Percentiles rank a stretch among this genome's conserved stretches.
phyloP scores from a whole-genome alignment of 768 basidiomycete species.

The Postia placenta region DNA sequence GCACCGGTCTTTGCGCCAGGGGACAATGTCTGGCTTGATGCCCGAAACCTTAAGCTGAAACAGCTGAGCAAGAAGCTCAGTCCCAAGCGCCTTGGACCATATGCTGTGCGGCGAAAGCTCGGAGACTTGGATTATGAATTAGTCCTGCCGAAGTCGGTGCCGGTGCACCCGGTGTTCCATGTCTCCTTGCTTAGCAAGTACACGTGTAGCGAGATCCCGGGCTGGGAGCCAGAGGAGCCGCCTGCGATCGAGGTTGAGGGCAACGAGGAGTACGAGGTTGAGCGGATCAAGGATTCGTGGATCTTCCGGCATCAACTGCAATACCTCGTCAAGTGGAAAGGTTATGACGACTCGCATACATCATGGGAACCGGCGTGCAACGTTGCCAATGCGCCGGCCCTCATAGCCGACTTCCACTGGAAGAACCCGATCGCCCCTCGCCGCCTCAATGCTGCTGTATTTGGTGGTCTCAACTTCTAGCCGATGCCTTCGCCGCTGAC shows the following conservation, averaged over 20 bases:
- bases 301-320: neutral
- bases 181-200: conserved; percentile 24
- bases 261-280: neutral
- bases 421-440: conserved; percentile 23
- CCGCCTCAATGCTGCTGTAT: conserved; percentile 18
- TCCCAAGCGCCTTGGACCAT: conserved; percentile 2
- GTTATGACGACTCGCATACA: neutral
- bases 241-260: neutral
- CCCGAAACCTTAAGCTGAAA: conserved; percentile 32
- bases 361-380: neutral
- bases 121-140: conserved; percentile 23
- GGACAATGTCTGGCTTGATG: conserved; percentile 32
- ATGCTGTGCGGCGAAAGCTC: conserved; percentile 1
- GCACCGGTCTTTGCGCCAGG: conserved; percentile 19
- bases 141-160: conserved; percentile 26
- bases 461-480: neutral
- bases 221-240: neutral
- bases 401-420: conserved; percentile 29
- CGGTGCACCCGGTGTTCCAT: conserved; percentile 34
- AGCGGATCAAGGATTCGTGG: neutral
- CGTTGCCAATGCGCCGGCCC: conserved; percentile 6
- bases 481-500: neutral
- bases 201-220: neutral
- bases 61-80: conserved; percentile 33
- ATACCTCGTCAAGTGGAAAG: conserved; percentile 7